Conservation (phyloP, 495 filamentous ascomycete species). For the Pseudevernia furfuracea region DNA sequence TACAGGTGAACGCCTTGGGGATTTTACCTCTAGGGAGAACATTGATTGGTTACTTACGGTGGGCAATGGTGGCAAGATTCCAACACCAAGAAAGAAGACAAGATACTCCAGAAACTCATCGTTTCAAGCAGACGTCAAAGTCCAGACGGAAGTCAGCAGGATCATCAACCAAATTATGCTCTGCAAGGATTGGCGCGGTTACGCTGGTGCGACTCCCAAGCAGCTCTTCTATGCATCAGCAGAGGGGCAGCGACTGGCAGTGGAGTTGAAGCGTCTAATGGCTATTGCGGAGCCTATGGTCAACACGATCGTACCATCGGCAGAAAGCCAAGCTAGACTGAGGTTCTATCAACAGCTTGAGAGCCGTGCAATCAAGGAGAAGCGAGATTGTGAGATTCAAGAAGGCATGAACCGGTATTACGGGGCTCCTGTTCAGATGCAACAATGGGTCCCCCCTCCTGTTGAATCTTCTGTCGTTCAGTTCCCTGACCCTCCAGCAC, state of each 20-base stretch:
- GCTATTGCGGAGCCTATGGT: background rate
- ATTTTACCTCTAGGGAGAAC: background rate
- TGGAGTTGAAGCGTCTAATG: background rate
- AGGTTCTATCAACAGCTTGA: conserved; percentile 2
- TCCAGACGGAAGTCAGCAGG: background rate
- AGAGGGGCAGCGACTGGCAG: conserved; percentile 1
- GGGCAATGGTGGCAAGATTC: conserved; percentile 1
- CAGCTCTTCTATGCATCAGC: background rate
- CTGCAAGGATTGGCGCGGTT: background rate
- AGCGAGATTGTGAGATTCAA: background rate
- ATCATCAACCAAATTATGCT: background rate
- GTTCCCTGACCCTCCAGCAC: background rate
- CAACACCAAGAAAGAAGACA: background rate
- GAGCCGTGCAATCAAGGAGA: background rate
- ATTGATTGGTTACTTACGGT: conserved; percentile 1
- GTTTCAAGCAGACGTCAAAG: background rate
- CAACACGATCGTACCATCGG: background rate
- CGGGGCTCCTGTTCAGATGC: conserved; percentile 1
- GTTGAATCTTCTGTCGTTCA: background rate
- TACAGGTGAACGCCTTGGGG: conserved; percentile 4
- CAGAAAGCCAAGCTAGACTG: background rate
- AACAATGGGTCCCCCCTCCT: background rate
- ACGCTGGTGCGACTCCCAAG: background rate
- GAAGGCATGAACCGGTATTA: background rate
- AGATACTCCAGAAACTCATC: background rate